Base-by-base conservation (phyloP, 2,329 filamentous ascomycete species). In the Scytalidium sp. region DNA sequence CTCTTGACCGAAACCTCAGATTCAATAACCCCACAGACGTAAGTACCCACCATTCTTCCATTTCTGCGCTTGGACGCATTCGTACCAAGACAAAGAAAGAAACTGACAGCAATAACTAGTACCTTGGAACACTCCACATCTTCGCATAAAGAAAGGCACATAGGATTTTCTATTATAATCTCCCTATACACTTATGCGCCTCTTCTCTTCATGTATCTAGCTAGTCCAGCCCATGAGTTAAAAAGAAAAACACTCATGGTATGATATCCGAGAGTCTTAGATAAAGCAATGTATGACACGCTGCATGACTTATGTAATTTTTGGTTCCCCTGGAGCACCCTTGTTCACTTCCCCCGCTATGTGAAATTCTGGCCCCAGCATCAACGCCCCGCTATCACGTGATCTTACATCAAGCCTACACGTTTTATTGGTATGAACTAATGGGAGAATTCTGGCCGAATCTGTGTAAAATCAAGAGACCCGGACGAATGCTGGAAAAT, bases 1-100 rank as follows among this genome's bases (percentile, higher is more conserved):
- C 67, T 42, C 72, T 90, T 64, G 79, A 90, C 67, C 70, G 75
- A 60, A 75, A 77, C 54, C 72, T 90, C 64, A 79, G 85, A 59
- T 90, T 90, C 72, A 90, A 90, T 73, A 81, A 89, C 71, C 87
- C 87, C 7, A 36, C 32, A 36, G 32, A 36, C 17, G 32, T 36
- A 36, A 36, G 32, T 21, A 9, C 17, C 13, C 17, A 5, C 4
- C 6, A 15, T 36, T n/a, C 32, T n/a, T 47, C 23, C 32, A 36
- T 36, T 15, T 29, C n/a, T n/a, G n/a, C n/a, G n/a, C n/a, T n/a
- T n/a, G n/a, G n/a, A n/a, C n/a, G n/a, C n/a, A n/a, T n/a, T n/a
- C n/a, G n/a, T 36, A n/a, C 15, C 32, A 36, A n/a, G 32, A 6
- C 5, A 36, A 36, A n/a, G n/a, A n/a, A n/a, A n/a, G n/a, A n/a